phyloP scores from a whole-genome alignment of 768 basidiomycete species.

The Epithele typhae region DNA sequence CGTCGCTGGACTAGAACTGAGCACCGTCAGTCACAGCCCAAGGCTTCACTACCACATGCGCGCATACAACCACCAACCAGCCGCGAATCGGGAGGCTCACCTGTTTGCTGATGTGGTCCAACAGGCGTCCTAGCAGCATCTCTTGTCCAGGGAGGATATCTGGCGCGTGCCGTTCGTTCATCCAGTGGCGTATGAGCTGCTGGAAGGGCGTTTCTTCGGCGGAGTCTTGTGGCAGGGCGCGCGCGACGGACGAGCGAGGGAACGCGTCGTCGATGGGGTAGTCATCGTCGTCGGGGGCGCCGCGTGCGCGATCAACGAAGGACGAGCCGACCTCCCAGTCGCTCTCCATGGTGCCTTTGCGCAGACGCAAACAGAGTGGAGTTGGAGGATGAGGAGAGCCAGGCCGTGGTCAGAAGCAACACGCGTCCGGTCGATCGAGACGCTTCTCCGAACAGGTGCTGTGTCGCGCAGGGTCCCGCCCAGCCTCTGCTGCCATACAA shows the following conservation, averaged over 20 bases:
- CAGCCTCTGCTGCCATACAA: too few species aligned
- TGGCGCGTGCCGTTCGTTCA: constrained; percentile 79
- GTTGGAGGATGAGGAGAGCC: too few species aligned
- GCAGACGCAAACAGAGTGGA: too few species aligned
- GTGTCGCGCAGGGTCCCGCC: too few species aligned
- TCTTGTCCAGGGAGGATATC: constrained; percentile 76
- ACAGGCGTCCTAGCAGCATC: constrained; percentile 53
- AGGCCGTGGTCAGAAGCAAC: too few species aligned
- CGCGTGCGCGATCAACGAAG: constrained; percentile 35
- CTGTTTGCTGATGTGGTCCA: constrained; percentile 81
- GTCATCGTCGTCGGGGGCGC: constrained; percentile 33
- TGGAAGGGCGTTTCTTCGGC: constrained; percentile 57
- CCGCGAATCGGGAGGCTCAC: constrained; percentile 36
- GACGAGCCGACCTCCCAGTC: too few species aligned
- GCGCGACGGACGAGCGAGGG: constrained; percentile 5
- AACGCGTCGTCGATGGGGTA: constrained; percentile 27
- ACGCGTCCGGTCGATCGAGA: too few species aligned
- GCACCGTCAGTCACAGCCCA: constrained; percentile 10
- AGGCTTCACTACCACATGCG: background rate
- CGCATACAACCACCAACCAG: background rate
- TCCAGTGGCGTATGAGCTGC: constrained; percentile 76
- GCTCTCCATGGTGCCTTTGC: too few species aligned
- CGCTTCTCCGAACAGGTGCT: too few species aligned
- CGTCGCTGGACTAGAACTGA: constrained; percentile 63
- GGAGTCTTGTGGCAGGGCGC: constrained; percentile 22